Base-by-base conservation (phyloP, 345 rosid genomes). In the Bruguiera parviflora region DNA sequence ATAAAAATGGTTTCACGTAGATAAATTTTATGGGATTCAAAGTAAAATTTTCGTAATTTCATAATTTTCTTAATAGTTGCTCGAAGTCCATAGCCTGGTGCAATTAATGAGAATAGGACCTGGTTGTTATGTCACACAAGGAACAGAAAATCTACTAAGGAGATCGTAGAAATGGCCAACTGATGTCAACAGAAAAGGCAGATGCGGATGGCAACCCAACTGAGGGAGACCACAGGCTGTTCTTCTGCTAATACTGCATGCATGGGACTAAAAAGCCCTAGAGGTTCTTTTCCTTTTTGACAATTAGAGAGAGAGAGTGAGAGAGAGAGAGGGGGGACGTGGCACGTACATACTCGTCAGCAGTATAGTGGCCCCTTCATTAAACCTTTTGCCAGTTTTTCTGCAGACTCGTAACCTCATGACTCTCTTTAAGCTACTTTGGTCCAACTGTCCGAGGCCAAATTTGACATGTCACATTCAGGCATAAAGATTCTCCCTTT, bases 131-230 rank as follows among this genome's bases (percentile, higher is more conserved):
- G 71, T 71, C 66, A 58, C 64, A 32, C 25, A 64, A 56, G 59
- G 28, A 56, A 24, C 73, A 65, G 67, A 73, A 73, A 73, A 80
- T 75, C 79, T 64, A 46, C 62, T n/a, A 51, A 65, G 55, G 49
- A 70, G 72, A 77, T 71, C 33, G 22, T 58, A 63, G 70, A 75
- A 64, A 53, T 46, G 65, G 61, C 24, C 66, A 69, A 67, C 51
- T 67, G 61, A 53, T 62, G 72, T 78, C 74, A 73, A 70, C 82
- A 80, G 69, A 55, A 56, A 78, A 76, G 74, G 77, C 70, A 64
- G 60, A 53, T 56, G 46, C 51, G 59, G 84, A 76, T 64, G 43
- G 82, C 74, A 67, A 78, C 82, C 70, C 51, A 61, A 59, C 71
- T 60, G 79, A 73, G 71, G 63, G 75, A 53, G 73, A 78, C 80